phyloP scores from a whole-genome alignment of 371 early-diverging fungal genomes.

The Zopfochytrium polystomum region DNA sequence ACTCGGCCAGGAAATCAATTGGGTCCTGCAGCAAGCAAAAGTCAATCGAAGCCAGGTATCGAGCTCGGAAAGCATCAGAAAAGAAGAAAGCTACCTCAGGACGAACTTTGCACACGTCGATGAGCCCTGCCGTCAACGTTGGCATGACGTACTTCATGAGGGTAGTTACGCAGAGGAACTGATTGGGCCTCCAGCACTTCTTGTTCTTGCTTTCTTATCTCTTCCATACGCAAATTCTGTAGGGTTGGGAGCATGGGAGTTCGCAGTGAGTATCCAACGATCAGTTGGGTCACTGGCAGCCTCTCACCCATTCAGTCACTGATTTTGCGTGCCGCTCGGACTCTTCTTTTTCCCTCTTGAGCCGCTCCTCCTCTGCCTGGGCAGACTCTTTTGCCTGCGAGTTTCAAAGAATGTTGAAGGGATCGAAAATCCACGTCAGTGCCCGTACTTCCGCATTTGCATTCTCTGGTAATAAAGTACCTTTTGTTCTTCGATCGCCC shows the following conservation, averaged over 20 bases:
- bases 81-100: constrained; percentile 40
- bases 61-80: neutral
- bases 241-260: neutral
- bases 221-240: constrained; percentile 48
- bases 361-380: constrained; percentile 41
- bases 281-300: neutral
- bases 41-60: neutral
- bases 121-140: constrained; percentile 48
- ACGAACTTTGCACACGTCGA: constrained; percentile 54
- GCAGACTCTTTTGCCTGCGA: constrained; percentile 34
- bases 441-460: neutral
- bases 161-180: constrained; percentile 53
- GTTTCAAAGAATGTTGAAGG: neutral
- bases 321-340: constrained; percentile 46
- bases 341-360: constrained; percentile 48
- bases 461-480: constrained; percentile 8
- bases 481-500: constrained; percentile 38
- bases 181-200: constrained; percentile 58
- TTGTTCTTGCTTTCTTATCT: constrained; percentile 54
- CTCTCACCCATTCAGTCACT: constrained; percentile 50
- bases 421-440: neutral
- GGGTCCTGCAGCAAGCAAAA: constrained; percentile 37
- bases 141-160: constrained; percentile 59
- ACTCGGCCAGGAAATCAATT: constrained; percentile 53
- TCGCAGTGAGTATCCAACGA: neutral